A percentile compares a stretch with the other conserved stretches of the same genome.
phyloP scores from a whole-genome alignment of 805 yeast species.

The Candida gorgasii region DNA sequence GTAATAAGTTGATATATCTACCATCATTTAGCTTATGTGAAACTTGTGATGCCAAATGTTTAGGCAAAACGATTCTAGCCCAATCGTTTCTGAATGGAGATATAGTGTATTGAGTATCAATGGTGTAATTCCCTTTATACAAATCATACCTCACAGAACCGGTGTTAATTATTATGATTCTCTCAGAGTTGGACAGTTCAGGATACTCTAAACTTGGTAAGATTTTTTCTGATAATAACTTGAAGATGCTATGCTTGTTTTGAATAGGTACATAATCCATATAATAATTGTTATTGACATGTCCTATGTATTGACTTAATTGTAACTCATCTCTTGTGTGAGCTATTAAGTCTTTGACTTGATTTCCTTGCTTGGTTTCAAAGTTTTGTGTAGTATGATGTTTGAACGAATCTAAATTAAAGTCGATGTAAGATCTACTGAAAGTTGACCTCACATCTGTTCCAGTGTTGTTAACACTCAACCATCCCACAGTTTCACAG shows the following conservation, averaged over 20 bases:
- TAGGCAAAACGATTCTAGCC: slow-evolving; percentile 65
- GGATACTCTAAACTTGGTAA: slow-evolving; percentile 45
- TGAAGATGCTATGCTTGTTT: slow-evolving; percentile 52
- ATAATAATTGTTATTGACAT: slow-evolving; percentile 65
- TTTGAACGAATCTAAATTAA: slow-evolving; percentile 69
- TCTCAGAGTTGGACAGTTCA: slow-evolving; percentile 23
- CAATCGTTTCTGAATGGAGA: slow-evolving; percentile 85
- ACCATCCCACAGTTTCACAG: slow-evolving; percentile 91
- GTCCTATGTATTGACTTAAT: slow-evolving; percentile 59
- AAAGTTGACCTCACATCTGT: slow-evolving; percentile 21
- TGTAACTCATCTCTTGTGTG: slow-evolving; percentile 48
- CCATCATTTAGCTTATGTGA: slow-evolving; percentile 58
- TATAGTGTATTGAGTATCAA: slow-evolving; percentile 76
- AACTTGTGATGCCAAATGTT: slow-evolving; percentile 53
- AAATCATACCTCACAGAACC: slow-evolving; percentile 89
- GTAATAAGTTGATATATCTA: slow-evolving; percentile 41
- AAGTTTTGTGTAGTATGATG: slow-evolving; percentile 53
- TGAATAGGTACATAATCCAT: slow-evolving; percentile 64
- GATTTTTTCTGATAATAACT: slow-evolving; percentile 57
- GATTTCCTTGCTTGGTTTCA: slow-evolving; percentile 56
- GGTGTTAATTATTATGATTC: slow-evolving; percentile 70
- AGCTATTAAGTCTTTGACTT: slow-evolving; percentile 46
- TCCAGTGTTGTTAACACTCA: slow-evolving; percentile 41
- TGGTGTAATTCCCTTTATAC: slow-evolving; percentile 79
- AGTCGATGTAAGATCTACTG: slow-evolving; percentile 77